Base-by-base conservation (phyloP, 257 asterid genomes). In the Solanum tarijense region DNA sequence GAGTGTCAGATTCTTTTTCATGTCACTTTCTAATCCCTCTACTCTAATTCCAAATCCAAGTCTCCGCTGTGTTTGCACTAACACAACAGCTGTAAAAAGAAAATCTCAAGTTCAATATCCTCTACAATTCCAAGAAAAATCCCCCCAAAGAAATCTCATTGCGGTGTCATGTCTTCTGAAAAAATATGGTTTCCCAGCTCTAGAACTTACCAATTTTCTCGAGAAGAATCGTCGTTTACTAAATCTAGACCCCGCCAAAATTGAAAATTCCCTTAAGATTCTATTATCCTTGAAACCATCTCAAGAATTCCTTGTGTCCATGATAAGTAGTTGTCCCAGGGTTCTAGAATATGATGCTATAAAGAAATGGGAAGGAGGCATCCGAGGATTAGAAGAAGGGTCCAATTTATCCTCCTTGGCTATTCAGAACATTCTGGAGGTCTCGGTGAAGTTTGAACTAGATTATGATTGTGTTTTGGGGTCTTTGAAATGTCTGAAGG, bases 121-220 rank as follows among this genome's bases (percentile, higher is more conserved):
- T 90, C 90, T 79, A 74, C 48, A 36, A 18, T 7, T 68, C 86
- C 88, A 21, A 23, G 85, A 71, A 60, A 65, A 66, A 43, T 31
- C 86, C 39, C 88, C 34, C 32, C 88, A 88, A 27, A 65, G 87
- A 62, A 89, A 89, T 84, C 89, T 92, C 38, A 86, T 86, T 73
- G 46, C 93, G 34, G 90, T 94, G 87, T 88, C 92, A 65, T 90
- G 55, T 89, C 92, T 93, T 86, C 92, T 96, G 89, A 93, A 88
- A 74, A 92, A 92, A 90, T 93, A 95, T 78, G 98, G 96, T 52
- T 94, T 94, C 87, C 91, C 94, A 29, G 91, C 91, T 58, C 85
- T 89, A 38, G 88, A 90, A 12, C 66, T 94, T 84, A 91, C 90
- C 4, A 55, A 86, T 86, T 94, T 95, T 86, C 91, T 96, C 13